Evolutionary conservation across 148 eudicot genomes (phyloP).

Genomic region (Diospyros lotus): DNA sequence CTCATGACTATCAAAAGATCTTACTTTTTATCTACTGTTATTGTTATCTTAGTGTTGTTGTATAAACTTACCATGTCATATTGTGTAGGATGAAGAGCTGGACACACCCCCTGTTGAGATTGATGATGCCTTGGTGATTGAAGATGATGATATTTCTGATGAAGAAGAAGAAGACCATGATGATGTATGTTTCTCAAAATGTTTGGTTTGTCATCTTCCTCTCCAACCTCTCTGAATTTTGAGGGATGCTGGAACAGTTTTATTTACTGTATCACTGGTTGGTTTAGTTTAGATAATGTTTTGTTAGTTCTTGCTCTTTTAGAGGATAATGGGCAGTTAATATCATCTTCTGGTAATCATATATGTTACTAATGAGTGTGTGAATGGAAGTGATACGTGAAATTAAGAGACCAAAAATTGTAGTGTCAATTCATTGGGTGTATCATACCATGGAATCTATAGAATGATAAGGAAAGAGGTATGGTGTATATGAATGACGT

Average conservation of each 20-base stretch:
- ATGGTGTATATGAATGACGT: background rate
- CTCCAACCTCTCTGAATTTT: background rate
- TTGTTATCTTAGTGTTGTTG: background rate
- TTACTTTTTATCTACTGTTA: background rate
- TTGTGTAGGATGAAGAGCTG: slow-evolving; percentile 80
- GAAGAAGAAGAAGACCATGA: slow-evolving; percentile 92
- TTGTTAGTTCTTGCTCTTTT: background rate
- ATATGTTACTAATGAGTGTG: too few species aligned
- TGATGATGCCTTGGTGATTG: slow-evolving; percentile 89
- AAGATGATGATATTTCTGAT: slow-evolving; percentile 88
- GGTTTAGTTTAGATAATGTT: background rate
- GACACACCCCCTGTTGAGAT: slow-evolving; percentile 86
- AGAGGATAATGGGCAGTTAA: background rate
- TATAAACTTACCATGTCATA: slow-evolving; percentile 6
- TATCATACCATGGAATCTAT: background rate
- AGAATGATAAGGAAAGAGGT: background rate
- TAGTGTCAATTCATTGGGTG: background rate
- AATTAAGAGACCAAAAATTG: background rate
- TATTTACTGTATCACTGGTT: background rate
- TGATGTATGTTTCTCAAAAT: slow-evolving; percentile 49
- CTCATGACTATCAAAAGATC: background rate
- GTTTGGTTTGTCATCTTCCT: background rate
- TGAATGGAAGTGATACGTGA: background rate
- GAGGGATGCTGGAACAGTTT: too few species aligned
- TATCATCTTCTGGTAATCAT: background rate